These are phyloP conservation scores for Vitis hybrid DNA, from an alignment of 177 flowering plant genomes.

Conservation along the genomic window DNA sequence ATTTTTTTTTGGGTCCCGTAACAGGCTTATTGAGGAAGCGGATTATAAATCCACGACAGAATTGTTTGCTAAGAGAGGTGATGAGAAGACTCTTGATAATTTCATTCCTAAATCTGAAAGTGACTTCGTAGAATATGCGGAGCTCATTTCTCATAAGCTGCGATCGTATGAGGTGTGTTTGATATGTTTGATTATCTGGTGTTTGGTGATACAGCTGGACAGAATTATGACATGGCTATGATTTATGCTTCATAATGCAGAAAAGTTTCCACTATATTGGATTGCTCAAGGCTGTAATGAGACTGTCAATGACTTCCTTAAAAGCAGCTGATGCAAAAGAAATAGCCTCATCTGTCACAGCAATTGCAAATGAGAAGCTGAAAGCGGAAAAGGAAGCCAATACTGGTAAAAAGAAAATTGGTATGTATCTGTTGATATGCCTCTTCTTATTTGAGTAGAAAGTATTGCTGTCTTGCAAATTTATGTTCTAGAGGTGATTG, in stretches of 20 bases:
- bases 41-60: slow-evolving; percentile 81
- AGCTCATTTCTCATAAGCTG: slow-evolving; percentile 75
- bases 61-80: slow-evolving; percentile 69
- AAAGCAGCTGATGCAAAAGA: slow-evolving; percentile 95
- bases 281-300: slow-evolving; percentile 83
- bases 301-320: slow-evolving; percentile 69
- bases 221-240: background rate
- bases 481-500: background rate
- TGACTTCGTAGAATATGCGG: slow-evolving; percentile 91
- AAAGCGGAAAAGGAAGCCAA: slow-evolving; percentile 91
- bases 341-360: slow-evolving; percentile 77
- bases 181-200: background rate
- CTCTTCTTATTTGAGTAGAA: background rate
- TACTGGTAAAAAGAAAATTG: slow-evolving; percentile 88
- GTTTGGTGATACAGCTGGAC: background rate
- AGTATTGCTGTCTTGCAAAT: background rate
- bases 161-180: slow-evolving; percentile 71
- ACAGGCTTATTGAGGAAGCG: slow-evolving; percentile 93
- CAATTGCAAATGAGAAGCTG: slow-evolving; percentile 89
- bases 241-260: slow-evolving; percentile 34
- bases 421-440: slow-evolving; percentile 26
- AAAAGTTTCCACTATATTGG: slow-evolving; percentile 90
- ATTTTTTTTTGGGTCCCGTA: too few relatives aligned
- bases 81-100: slow-evolving; percentile 74
- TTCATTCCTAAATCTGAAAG: slow-evolving; percentile 95